Base-by-base conservation (phyloP, 768 basidiomycete species). In the Trichaptum fuscoviolaceum region DNA sequence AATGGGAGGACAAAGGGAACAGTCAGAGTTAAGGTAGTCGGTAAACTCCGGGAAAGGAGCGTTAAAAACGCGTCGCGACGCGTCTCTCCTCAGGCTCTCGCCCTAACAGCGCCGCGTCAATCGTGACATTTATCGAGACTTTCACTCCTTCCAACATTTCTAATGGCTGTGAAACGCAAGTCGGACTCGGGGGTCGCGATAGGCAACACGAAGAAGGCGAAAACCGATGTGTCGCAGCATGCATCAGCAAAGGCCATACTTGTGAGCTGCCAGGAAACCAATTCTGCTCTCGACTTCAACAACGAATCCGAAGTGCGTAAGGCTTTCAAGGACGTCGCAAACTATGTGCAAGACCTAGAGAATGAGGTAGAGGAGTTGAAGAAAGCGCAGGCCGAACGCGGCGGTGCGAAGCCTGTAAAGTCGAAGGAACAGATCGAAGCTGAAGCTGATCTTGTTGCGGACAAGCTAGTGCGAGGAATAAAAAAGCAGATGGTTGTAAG, bases 401-500 rank as follows among this genome's bases (percentile, higher is more conserved):
- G 18, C 62, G 8, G 52, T 24, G 7, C 66, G 2, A 62, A 60
- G n/a, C 68, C 72, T 24, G 75, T 77, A n/a, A 81, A 79, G 76
- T 73, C 77, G 0, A 70, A 72, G 6, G 75, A 77, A 42, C 76
- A 84, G 64, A 65, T 85, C 30, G 71, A 76, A n/a, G 76, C 64
- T 0, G 82, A 80, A 2, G 81, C 80, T 0, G 80, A 78, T 68
- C 85, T 83, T 68, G 73, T 86, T 20, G 78, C 26, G 78, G 76
- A 66, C 81, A 81, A 59, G 79, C 77, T 25, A 75, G 77, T 52
- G 25, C 83, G 81, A 69, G 83, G 83, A 0, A 86, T 86, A 64
- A 79, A 69, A 69, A 83, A 84, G 67, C 82, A 85, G 74, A 83
- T 85, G 83, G 71, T 68, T 15, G 79, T 80, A 64, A 61, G 75